Base-by-base conservation (phyloP, 2,329 filamentous ascomycete species). In the Paecilomyces variotii region DNA sequence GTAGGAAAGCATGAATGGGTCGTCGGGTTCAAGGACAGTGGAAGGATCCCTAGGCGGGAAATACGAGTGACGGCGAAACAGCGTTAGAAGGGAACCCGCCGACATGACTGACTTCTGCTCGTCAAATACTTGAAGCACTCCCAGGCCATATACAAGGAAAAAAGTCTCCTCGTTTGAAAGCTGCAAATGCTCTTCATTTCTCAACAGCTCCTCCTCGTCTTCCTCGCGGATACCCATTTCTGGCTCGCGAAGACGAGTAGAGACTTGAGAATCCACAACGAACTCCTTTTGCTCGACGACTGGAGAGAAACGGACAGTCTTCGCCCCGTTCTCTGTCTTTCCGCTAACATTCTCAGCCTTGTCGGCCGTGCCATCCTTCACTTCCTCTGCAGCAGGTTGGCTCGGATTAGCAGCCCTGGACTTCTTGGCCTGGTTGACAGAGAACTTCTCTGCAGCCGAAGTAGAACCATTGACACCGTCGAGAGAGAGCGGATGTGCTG, bases 91-190 rank as follows among this genome's bases (percentile, higher is more conserved):
- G n/a, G 84, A 79, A 39, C 80, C 68, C 6, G 81, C 77, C 3
- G 83, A 71, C 51, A 89, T 76, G 1, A 75, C 68, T 3, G 67
- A 67, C 27, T 75, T 71, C 35, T 59, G 64, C 34, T 70, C 63
- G 54, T 76, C 70, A 60, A 70, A 76, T 11, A 97, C 80, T 2
- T 80, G 76, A 7, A 99, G 80, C 3, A 83, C 83, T 0, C 93
- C 93, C 0, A 99, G 79, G 0, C 83, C 88, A 70, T 95, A 97
- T 3, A 80, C 81, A 9, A 99, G 82, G 72, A 96, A 99, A 74
- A 97, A 95, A 0, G 91, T 87, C 74, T 99, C 94, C 72, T 97
- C 91, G 0, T 88, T 83, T 2, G 88, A 91, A 7, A 99, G 80
- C 70, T 97, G 94, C n/a, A 97, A 85, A 68, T 97, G 91, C 68